A percentile compares a stretch with the other conserved stretches of the same genome.
Conservation (phyloP, 2,329 filamentous ascomycete species). For the Cordyceps javanica region DNA sequence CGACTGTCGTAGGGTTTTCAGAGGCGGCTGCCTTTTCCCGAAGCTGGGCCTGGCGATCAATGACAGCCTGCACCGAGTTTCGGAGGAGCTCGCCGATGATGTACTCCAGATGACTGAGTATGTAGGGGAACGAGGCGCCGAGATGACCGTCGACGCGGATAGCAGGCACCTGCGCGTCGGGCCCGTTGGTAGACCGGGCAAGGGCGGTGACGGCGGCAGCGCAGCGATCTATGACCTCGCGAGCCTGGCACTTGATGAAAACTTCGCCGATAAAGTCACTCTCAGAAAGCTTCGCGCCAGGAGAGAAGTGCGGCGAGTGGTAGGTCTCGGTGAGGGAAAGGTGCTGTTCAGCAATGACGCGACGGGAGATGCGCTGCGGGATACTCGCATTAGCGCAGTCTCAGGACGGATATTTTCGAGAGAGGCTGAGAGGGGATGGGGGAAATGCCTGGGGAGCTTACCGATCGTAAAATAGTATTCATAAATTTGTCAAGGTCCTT, state of each 20-base stretch:
- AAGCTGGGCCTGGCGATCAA: constrained; percentile 60
- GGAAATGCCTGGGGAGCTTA: constrained; percentile 30
- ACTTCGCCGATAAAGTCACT: constrained; percentile 92
- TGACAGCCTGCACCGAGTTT: constrained; percentile 88
- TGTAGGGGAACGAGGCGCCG: constrained; percentile 90
- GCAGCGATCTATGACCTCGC: constrained; percentile 81
- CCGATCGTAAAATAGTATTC: constrained; percentile 85
- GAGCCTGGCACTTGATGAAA: constrained; percentile 86
- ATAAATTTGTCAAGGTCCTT: constrained; percentile 88
- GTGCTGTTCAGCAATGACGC: constrained; percentile 97
- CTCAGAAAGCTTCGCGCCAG: constrained; percentile 64
- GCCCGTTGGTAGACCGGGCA: constrained; percentile 67
- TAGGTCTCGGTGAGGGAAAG: constrained; percentile 92
- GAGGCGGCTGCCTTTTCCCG: constrained; percentile 18
- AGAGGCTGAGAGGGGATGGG: neutral
- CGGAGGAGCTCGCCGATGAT: constrained; percentile 92
- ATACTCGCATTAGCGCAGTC: too few relatives aligned
- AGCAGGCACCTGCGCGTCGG: constrained; percentile 65
- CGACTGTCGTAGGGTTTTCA: constrained; percentile 54
- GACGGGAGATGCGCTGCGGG: constrained; percentile 78
- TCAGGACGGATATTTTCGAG: neutral
- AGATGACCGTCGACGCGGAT: constrained; percentile 81
- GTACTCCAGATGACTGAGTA: constrained; percentile 92
- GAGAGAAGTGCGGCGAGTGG: constrained; percentile 83
- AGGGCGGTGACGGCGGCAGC: constrained; percentile 70